These are phyloP conservation scores for Candida berthetii DNA, from an alignment of 805 yeast species.

Conservation along the genomic window DNA sequence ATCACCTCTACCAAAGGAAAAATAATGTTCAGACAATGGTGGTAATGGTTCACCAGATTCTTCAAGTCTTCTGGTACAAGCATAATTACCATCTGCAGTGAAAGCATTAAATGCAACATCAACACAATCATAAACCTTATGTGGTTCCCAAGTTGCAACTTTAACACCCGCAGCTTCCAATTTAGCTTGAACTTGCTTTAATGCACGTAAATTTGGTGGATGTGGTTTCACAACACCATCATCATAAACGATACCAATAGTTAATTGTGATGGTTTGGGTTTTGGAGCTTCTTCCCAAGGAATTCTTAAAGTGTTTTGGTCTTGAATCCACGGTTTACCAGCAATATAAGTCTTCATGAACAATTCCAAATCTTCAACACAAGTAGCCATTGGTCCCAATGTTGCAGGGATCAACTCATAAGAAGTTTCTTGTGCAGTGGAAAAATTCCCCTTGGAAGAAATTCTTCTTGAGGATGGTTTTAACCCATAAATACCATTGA, in stretches of 20 bases:
- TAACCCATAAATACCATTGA: conserved; percentile 52
- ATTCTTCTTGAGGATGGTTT: conserved; percentile 57
- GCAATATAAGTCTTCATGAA: conserved; percentile 51
- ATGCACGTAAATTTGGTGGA: conserved; percentile 58
- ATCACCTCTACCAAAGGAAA: conserved; percentile 55
- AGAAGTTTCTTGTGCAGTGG: conserved; percentile 15
- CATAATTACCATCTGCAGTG: conserved; percentile 61
- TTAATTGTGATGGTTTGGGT: conserved; percentile 35
- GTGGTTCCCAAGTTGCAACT: conserved; percentile 50
- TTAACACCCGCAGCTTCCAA: conserved; percentile 54
- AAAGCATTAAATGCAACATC: conserved; percentile 53
- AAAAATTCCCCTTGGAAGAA: conserved; percentile 20
- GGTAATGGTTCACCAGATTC: conserved; percentile 66
- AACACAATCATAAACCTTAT: conserved; percentile 49
- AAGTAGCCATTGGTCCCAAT: conserved; percentile 62
- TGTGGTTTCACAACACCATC: conserved; percentile 63
- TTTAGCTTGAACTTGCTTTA: conserved; percentile 46
- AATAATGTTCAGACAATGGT: conserved; percentile 59
- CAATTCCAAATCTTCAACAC: conserved; percentile 59
- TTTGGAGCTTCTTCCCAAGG: conserved; percentile 31
- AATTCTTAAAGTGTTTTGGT: conserved; percentile 26
- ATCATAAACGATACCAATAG: conserved; percentile 57
- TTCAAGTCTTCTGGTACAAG: conserved; percentile 42
- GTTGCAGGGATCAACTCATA: conserved; percentile 56
- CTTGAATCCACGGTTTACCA: conserved; percentile 52